Evolutionary conservation across 805 yeast species (phyloP), one percentile per base, ranked within the genome.

Genomic region (Saccharomyces mikatae): DNA sequence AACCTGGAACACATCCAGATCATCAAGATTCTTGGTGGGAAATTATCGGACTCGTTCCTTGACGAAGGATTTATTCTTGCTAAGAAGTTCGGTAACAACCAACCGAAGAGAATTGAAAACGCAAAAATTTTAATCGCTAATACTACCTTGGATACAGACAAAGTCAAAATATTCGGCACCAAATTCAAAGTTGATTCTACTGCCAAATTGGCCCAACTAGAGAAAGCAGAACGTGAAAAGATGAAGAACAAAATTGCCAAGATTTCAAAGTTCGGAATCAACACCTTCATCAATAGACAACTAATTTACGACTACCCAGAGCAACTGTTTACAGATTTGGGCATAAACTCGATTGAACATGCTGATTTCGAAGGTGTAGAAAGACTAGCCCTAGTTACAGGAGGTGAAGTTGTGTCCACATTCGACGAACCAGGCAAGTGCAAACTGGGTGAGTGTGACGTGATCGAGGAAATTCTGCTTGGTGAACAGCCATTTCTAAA

Each of bases 361-460:
- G 98, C 99, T 14, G 99, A 94, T 72, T 94, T 94, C 64, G 98
- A 89, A 66, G 99, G 98, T 66, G 89, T 94, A 53, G 99, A 94
- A 76, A 84, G 98, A 69, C 80, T 94, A 61, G 96, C 99, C 2
- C 77, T 92, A 46, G 99, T 90, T 31, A 91, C 98, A 11, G 99
- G 99, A 52, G 99, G 97, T 68, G 98, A 94, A 76, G 97, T 94
- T 52, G 96, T 85, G 1, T 90, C 98, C 6, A 92, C 98, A 1
- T 94, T 94, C 69, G 99, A 94, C 68, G 79, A 84, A 61, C 96
- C 98, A 27, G 95, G 87, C 53, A 80, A 80, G 54, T 96, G 88
- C 54, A 86, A 82, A 69, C 74, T 91, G 51, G 99, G 99, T 48
- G 80, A 83, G 68, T 92, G 98, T 78, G 94, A 90, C 47, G 64